Evolutionary conservation across 2,329 filamentous ascomycete genomes (phyloP).

Genomic region (Chaetomium olivaceum): DNA sequence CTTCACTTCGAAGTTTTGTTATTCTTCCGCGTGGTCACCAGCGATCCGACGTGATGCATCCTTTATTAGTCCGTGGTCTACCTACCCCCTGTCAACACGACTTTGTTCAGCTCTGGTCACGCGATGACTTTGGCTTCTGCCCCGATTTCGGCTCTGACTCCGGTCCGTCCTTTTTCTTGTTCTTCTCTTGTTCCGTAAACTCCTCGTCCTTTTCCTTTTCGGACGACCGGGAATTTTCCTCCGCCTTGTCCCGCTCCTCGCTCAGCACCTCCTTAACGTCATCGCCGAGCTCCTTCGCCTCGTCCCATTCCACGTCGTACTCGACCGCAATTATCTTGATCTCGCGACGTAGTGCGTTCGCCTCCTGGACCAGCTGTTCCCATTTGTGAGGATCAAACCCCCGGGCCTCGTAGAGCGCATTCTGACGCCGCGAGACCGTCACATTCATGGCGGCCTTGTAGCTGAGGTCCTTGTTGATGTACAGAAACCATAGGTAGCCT

Average conservation of each 20-base stretch:
- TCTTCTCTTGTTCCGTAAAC: conserved; percentile 39
- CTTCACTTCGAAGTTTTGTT: too few relatives aligned
- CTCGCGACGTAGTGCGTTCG: conserved; percentile 73
- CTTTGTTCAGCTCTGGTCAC: not conserved
- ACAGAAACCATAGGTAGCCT: conserved; percentile 91
- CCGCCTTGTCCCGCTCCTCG: conserved; percentile 49
- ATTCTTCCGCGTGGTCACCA: too few relatives aligned
- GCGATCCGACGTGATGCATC: too few relatives aligned
- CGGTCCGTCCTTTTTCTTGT: conserved; percentile 28
- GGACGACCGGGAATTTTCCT: conserved; percentile 43
- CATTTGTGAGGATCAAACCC: conserved; percentile 77
- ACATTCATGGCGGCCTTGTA: conserved; percentile 86
- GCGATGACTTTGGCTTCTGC: not conserved
- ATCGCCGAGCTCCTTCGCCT: conserved; percentile 70
- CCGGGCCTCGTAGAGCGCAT: conserved; percentile 70
- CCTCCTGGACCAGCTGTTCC: conserved; percentile 78
- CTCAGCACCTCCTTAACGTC: conserved; percentile 60
- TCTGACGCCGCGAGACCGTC: conserved; percentile 77
- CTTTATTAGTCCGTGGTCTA: not conserved
- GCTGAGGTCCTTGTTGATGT: conserved; percentile 84
- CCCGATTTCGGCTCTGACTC: not conserved
- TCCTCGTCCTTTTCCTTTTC: conserved; percentile 45
- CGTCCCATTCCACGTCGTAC: conserved; percentile 90
- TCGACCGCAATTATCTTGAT: conserved; percentile 79
- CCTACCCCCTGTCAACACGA: not conserved